Evolutionary conservation across 2,329 filamentous ascomycete genomes (phyloP).

Genomic region (Paraphoma chrysanthemicola): DNA sequence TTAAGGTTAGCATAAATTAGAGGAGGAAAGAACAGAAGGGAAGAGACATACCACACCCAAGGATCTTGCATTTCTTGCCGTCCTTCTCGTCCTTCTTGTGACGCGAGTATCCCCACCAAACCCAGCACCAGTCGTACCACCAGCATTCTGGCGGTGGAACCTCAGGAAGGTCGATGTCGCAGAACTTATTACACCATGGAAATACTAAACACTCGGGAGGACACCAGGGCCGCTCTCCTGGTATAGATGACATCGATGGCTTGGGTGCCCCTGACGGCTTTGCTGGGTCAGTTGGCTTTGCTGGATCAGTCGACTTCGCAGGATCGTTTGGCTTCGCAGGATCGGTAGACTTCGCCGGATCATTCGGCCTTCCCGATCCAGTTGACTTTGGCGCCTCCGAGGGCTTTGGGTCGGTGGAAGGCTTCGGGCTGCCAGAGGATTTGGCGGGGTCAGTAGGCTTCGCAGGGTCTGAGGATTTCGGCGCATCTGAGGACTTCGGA

Average conservation of each 20-base stretch:
- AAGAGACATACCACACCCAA: conserved; percentile 22
- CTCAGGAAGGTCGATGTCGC: background rate
- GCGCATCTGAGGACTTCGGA: background rate
- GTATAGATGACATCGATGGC: too few relatives aligned
- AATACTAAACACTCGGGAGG: conserved; percentile 1
- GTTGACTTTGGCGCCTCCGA: too few relatives aligned
- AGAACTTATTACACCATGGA: conserved; percentile 9
- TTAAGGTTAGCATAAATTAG: background rate
- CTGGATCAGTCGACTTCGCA: too few relatives aligned
- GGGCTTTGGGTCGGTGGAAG: too few relatives aligned
- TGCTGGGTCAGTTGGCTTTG: too few relatives aligned
- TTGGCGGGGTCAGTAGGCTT: too few relatives aligned
- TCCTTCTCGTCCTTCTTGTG: background rate
- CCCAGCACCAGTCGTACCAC: conserved; percentile 6
- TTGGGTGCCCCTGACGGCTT: too few relatives aligned
- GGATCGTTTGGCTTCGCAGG: too few relatives aligned
- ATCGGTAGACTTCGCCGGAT: too few relatives aligned
- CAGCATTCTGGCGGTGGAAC: conserved; percentile 12
- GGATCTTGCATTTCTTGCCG: conserved; percentile 17
- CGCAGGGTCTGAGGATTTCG: background rate
- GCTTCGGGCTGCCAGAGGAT: too few relatives aligned
- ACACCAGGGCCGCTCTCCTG: conserved; percentile 1
- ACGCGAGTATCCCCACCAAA: conserved; percentile 8
- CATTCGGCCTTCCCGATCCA: too few relatives aligned
- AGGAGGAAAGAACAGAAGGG: background rate